phyloP scores from a whole-genome alignment of 2,329 filamentous ascomycete genomes.

The Xylariales sp. region DNA sequence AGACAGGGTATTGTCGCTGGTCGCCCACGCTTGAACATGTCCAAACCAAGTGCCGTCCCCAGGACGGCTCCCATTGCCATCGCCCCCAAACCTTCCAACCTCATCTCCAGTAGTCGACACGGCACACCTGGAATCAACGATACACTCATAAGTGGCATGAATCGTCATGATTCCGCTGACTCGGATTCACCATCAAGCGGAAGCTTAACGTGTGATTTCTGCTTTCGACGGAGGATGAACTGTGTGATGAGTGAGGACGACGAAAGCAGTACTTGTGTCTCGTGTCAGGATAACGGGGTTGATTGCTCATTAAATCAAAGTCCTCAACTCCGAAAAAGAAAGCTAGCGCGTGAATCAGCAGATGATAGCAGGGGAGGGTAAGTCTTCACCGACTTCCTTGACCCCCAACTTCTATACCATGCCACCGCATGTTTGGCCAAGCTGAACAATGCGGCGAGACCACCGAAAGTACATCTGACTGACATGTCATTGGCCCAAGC shows the following conservation, averaged over 20 bases:
- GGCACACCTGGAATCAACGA: conserved; percentile 40
- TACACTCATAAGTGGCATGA: conserved; percentile 45
- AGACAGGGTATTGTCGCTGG: background rate
- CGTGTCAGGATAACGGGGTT: conserved; percentile 73
- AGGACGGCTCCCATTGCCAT: conserved; percentile 63
- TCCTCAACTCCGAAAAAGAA: conserved; percentile 74
- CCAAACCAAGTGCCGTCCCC: conserved; percentile 48
- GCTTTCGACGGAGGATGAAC: conserved; percentile 66
- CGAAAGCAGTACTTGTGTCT: conserved; percentile 59
- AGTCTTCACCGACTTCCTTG: conserved; percentile 32
- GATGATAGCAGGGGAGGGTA: conserved; percentile 67
- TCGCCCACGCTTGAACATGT: conserved; percentile 35
- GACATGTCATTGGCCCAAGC: conserved; percentile 43
- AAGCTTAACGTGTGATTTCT: conserved; percentile 62
- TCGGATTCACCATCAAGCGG: conserved; percentile 37
- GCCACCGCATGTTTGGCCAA: background rate
- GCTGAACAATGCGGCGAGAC: conserved; percentile 2
- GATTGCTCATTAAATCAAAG: conserved; percentile 76
- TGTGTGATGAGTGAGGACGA: conserved; percentile 74
- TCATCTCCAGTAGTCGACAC: conserved; percentile 40
- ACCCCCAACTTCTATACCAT: conserved; percentile 20
- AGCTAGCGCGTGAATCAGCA: conserved; percentile 60
- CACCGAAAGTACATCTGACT: conserved; percentile 25
- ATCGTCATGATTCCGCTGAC: conserved; percentile 48
- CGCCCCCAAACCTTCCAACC: conserved; percentile 53